Percentiles rank a stretch among this genome's conserved stretches.
These are phyloP conservation scores for Rhodotorula toruloides DNA, from an alignment of 768 basidiomycete genomes.

Conservation along the genomic window DNA sequence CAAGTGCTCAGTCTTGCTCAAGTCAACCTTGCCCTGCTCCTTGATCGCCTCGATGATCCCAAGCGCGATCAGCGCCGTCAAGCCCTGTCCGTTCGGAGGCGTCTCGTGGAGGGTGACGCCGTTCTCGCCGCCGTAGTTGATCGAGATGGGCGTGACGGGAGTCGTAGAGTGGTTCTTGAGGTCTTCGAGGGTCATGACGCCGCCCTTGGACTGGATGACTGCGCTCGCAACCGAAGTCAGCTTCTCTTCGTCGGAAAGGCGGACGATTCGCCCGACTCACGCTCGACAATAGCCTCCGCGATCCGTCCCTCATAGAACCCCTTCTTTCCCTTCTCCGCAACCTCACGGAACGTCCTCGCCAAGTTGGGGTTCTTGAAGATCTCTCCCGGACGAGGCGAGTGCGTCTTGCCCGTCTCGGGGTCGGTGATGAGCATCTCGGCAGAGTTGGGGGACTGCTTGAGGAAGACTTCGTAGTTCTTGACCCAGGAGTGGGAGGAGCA, in stretches of 20 bases:
- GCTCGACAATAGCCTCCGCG: constrained; percentile 80
- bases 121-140: constrained; percentile 63
- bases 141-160: constrained; percentile 83
- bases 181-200: constrained; percentile 90
- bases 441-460: constrained; percentile 59
- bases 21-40: constrained; percentile 62
- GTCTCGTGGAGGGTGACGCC: constrained; percentile 94
- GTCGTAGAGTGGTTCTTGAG: constrained; percentile 73
- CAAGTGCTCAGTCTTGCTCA: constrained; percentile 81
- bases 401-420: constrained; percentile 51
- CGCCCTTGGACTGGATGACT: constrained; percentile 75
- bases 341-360: constrained; percentile 71
- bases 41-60: constrained; percentile 87
- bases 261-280: constrained; percentile 28
- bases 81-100: constrained; percentile 96
- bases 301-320: constrained; percentile 92
- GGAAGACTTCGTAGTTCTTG: constrained; percentile 46
- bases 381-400: constrained; percentile 76
- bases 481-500: constrained; percentile 59
- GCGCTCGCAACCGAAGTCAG: constrained; percentile 2
- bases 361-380: constrained; percentile 57
- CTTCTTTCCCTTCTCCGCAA: constrained; percentile 75
- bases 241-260: not conserved
- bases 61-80: constrained; percentile 81
- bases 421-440: constrained; percentile 73